Evolutionary conservation across 139 green algal species (phyloP).

Genomic region (Closterium sp.): DNA sequence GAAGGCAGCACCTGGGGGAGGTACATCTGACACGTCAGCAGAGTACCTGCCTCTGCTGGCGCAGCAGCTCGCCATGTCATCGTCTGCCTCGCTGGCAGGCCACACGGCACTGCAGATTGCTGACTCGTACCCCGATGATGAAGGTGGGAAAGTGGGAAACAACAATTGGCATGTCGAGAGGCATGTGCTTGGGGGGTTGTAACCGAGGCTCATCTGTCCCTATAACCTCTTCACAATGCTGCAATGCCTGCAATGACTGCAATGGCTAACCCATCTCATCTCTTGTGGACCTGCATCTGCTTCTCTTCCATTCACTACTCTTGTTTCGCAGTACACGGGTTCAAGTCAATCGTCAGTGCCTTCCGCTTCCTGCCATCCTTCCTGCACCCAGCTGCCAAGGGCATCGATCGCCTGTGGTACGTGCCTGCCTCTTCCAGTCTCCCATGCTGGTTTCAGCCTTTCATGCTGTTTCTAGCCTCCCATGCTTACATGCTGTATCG

Average conservation of each 20-base stretch:
- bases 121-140: not conserved
- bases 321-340: too few species aligned
- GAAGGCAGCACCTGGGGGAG: not conserved
- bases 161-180: too few species aligned
- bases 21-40: not conserved
- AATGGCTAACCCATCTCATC: too few species aligned
- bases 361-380: not conserved
- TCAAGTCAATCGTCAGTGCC: too few species aligned
- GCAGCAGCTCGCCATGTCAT: not conserved
- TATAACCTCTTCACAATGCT: too few species aligned
- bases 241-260: too few species aligned
- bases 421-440: not conserved
- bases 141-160: not conserved
- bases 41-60: not conserved
- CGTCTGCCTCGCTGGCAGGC: not conserved
- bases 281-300: too few species aligned
- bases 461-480: too few species aligned
- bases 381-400: not conserved
- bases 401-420: not conserved
- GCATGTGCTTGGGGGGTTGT: too few species aligned
- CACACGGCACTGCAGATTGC: not conserved
- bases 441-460: too few species aligned
- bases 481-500: too few species aligned
- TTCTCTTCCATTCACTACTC: not conserved
- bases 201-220: too few species aligned